These are phyloP conservation scores for Didymella exigua DNA, from an alignment of 2,329 filamentous ascomycete species.

Conservation along the genomic window DNA sequence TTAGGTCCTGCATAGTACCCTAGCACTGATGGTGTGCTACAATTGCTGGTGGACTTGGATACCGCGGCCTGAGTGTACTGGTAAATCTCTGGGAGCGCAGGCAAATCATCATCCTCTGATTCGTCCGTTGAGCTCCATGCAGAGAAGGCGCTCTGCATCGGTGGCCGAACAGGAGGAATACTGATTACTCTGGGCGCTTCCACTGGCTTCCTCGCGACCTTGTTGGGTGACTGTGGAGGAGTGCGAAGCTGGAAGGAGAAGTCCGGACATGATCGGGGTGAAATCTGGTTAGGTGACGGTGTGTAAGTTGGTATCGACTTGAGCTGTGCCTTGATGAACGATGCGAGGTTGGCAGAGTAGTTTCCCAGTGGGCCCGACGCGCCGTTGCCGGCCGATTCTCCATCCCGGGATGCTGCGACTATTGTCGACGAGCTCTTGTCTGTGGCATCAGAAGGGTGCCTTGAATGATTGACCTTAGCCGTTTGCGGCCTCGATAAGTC, in stretches of 20 bases:
- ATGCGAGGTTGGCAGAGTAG: slow-evolving; percentile 46
- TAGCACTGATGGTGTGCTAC: slow-evolving; percentile 38
- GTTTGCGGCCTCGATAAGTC: slow-evolving; percentile 14
- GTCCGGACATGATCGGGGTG: slow-evolving; percentile 42
- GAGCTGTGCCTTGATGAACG: slow-evolving; percentile 44
- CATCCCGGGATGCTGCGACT: slow-evolving; percentile 18
- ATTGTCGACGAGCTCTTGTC: slow-evolving; percentile 41
- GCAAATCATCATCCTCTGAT: slow-evolving; percentile 29
- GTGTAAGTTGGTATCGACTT: slow-evolving; percentile 44
- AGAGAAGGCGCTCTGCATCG: slow-evolving; percentile 44
- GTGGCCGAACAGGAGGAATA: slow-evolving; percentile 42
- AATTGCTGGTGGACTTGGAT: slow-evolving; percentile 26
- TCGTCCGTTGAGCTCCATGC: slow-evolving; percentile 48
- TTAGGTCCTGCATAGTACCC: slow-evolving; percentile 37
- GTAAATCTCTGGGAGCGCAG: slow-evolving; percentile 23
- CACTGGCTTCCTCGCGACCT: slow-evolving; percentile 18
- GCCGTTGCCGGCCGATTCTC: slow-evolving; percentile 7
- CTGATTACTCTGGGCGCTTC: slow-evolving; percentile 35
- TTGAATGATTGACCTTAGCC: slow-evolving; percentile 27
- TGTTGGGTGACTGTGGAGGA: slow-evolving; percentile 32
- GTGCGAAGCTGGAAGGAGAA: slow-evolving; percentile 27
- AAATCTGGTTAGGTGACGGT: slow-evolving; percentile 25
- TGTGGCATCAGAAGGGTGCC: slow-evolving; percentile 38
- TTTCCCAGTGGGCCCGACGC: slow-evolving; percentile 33
- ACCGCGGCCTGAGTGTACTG: slow-evolving; percentile 1